Conservation (phyloP, 2,329 filamentous ascomycete species). For the Trichoderma simmonsii region DNA sequence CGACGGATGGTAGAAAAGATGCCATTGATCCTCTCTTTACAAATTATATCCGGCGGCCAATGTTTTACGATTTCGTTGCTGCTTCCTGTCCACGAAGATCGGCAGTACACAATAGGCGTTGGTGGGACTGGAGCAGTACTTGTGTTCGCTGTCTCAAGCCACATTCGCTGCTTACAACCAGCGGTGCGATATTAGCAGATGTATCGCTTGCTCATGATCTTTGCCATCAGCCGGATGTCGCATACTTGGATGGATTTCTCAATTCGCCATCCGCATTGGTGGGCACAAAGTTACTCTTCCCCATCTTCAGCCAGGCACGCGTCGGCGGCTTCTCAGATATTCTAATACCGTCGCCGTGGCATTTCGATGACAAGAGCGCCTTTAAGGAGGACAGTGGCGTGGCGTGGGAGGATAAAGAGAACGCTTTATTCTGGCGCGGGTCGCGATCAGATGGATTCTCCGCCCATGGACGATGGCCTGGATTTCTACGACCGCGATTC, state of each 20-base stretch:
- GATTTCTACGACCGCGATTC: constrained; percentile 67
- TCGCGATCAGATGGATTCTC: constrained; percentile 53
- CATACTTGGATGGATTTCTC: constrained; percentile 51
- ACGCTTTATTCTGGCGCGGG: constrained; percentile 54
- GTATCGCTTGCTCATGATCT: constrained; percentile 52
- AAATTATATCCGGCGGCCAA: constrained; percentile 25
- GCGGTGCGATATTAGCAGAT: constrained; percentile 49
- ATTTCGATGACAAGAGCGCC: constrained; percentile 54
- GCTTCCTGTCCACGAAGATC: constrained; percentile 46
- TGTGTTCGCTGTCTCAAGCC: constrained; percentile 35
- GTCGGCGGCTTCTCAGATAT: constrained; percentile 54
- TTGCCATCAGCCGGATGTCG: constrained; percentile 48
- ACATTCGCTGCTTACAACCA: constrained; percentile 31
- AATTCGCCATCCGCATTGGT: constrained; percentile 49
- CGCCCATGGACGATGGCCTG: constrained; percentile 46
- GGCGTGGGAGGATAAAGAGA: constrained; percentile 46
- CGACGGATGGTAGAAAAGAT: neutral
- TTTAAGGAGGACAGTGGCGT: constrained; percentile 47
- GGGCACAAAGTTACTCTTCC: constrained; percentile 49
- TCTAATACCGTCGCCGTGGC: constrained; percentile 54
- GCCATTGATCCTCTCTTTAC: constrained; percentile 20
- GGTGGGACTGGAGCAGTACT: constrained; percentile 38
- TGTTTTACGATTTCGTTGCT: constrained; percentile 38
- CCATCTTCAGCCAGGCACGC: constrained; percentile 56
- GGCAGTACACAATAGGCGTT: constrained; percentile 38